Percentiles rank a stretch among this genome's conserved stretches.
These are phyloP conservation scores for Elaeis oleifera DNA, from an alignment of 202 grass and related monocot genomes.

Conservation along the genomic window DNA sequence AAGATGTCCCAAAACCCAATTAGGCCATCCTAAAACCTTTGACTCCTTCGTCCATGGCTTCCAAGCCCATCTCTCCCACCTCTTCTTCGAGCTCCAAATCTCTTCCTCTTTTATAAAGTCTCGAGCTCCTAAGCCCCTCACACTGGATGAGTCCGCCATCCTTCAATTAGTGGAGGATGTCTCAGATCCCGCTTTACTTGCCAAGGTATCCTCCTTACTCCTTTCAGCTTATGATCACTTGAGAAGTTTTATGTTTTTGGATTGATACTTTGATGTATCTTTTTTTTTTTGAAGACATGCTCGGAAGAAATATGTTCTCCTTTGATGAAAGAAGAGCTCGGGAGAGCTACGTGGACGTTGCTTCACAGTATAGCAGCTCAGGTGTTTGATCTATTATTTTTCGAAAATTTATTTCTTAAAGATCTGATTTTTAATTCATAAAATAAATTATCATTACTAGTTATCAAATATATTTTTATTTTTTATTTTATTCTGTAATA, in stretches of 20 bases:
- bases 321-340: slow-evolving; percentile 84
- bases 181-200: neutral
- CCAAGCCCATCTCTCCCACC: slow-evolving; percentile 29
- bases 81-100: slow-evolving; percentile 1
- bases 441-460: no score
- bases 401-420: neutral
- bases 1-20: slow-evolving; percentile 26
- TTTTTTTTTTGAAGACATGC: slow-evolving; percentile 26
- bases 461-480: no score
- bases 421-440: no score
- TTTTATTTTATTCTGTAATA: no score
- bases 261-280: neutral
- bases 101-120: neutral
- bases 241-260: slow-evolving; percentile 1
- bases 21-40: slow-evolving; percentile 19
- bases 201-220: slow-evolving; percentile 14
- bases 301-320: slow-evolving; percentile 44
- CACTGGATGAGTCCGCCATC: neutral
- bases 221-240: neutral
- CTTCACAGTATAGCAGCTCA: slow-evolving; percentile 79
- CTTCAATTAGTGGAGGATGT: no score
- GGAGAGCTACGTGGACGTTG: slow-evolving; percentile 82
- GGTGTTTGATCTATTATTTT: slow-evolving; percentile 55
- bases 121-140: neutral
- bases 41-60: slow-evolving; percentile 23